These are phyloP conservation scores for Saccharomyces hybrid DNA, from an alignment of 1,139 yeast genomes.

Conservation along the genomic window DNA sequence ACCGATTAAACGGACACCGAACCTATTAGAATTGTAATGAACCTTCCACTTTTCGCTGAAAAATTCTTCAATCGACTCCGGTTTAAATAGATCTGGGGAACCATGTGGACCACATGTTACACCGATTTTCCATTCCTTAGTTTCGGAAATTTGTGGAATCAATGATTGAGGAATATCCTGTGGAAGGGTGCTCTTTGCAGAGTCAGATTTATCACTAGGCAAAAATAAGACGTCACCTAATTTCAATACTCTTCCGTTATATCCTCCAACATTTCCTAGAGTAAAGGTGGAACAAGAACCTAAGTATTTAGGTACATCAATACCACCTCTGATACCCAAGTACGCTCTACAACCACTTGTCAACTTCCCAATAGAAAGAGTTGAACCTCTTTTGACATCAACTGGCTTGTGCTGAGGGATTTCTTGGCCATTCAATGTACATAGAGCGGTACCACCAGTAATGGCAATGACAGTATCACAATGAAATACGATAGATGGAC, in stretches of 20 bases:
- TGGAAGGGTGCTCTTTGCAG: constrained; percentile 44
- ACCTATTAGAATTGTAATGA: constrained; percentile 92
- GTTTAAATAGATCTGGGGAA: constrained; percentile 83
- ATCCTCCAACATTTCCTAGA: constrained; percentile 88
- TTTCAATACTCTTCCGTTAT: constrained; percentile 84
- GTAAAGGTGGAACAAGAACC: constrained; percentile 98
- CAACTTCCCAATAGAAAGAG: constrained; percentile 72
- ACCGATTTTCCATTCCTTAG: constrained; percentile 74
- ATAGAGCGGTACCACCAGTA: constrained; percentile 74
- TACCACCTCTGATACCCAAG: constrained; percentile 84
- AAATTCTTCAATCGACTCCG: constrained; percentile 67
- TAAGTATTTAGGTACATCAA: constrained; percentile 87
- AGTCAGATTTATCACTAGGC: constrained; percentile 1
- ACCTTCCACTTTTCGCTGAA: constrained; percentile 81
- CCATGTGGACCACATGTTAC: constrained; percentile 98
- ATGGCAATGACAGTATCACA: constrained; percentile 68
- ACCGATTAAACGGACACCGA: constrained; percentile 90
- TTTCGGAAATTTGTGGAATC: constrained; percentile 46
- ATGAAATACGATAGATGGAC: constrained; percentile 82
- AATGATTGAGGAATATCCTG: constrained; percentile 46
- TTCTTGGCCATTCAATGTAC: constrained; percentile 54
- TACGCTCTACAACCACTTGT: constrained; percentile 81
- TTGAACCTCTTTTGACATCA: constrained; percentile 63
- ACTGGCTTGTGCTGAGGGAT: constrained; percentile 67
- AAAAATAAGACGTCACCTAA: constrained; percentile 85